Evolutionary conservation across 257 asterid genomes (phyloP).

Genomic region (Cruciata laevipes): DNA sequence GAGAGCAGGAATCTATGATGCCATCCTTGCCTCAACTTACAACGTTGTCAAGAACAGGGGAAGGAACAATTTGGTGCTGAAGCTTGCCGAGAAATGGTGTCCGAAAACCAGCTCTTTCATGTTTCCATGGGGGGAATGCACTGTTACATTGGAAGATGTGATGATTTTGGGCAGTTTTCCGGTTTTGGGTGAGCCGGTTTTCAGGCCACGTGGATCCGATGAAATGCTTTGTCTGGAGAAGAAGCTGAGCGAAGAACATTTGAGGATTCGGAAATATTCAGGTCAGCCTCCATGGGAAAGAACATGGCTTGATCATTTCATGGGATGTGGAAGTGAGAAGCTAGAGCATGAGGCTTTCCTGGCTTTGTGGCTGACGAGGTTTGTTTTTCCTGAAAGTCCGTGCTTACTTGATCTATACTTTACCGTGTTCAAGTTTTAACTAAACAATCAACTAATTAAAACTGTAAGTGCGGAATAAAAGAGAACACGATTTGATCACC

Average conservation of each 20-base stretch:
- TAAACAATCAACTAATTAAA: no score
- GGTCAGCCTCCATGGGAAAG: constrained; percentile 9
- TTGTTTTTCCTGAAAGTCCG: no score
- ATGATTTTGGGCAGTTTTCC: constrained; percentile 36
- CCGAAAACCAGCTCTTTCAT: constrained; percentile 28
- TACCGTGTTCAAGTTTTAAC: no score
- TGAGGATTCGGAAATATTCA: background rate
- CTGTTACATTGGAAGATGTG: constrained; percentile 37
- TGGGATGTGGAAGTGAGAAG: background rate
- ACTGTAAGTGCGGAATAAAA: no score
- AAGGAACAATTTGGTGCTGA: background rate
- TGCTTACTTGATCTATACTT: no score
- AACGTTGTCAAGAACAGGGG: background rate
- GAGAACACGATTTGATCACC: no score
- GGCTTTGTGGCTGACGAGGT: constrained; percentile 27
- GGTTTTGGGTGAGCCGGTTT: constrained; percentile 28
- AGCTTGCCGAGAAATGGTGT: constrained; percentile 20
- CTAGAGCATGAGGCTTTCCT: constrained; percentile 30
- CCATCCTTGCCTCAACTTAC: constrained; percentile 18
- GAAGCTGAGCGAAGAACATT: background rate
- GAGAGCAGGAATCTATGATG: constrained; percentile 29
- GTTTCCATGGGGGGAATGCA: constrained; percentile 48
- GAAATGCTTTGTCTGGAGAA: background rate
- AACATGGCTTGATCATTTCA: constrained; percentile 24
- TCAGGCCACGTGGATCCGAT: background rate